Evolutionary conservation across 345 rosid species (phyloP), one percentile per base, ranked within the genome.

Genomic region (Microthlaspi erraticum): DNA sequence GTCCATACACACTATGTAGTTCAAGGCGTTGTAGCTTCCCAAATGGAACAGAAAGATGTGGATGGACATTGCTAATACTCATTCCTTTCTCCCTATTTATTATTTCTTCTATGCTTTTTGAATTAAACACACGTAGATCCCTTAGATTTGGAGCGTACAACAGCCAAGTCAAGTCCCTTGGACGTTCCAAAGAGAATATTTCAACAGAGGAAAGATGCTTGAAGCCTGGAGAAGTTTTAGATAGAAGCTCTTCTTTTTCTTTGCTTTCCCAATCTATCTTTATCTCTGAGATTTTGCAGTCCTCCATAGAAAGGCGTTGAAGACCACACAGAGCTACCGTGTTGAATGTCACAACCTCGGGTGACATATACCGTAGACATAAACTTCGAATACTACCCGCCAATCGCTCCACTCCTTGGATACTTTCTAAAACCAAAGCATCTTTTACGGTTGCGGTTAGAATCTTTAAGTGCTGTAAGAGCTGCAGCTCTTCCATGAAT

Each of bases 291-390:
- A 65, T 65, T 0, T 18, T 8, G 39, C 19, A 64, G 34, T 20
- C n/a, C 32, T 0, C 0, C n/a, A 62, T 45, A 1, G 0, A 8
- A 9, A 51, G 10, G 23, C 26, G 14, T 23, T 26, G 60, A 37
- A 66, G 70, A 66, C 70, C 36, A 8, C 59, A 0, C 5, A 66
- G 23, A 66, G 70, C 49, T 65, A 37, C 48, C 9, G 64, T 8
- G 64, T 31, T 43, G 29, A 41, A 68, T 42, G 8, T 6, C 3
- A 55, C 17, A 68, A 42, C 43, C 6, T 0, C 0, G 10, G 17
- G 31, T 56, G 3, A 1, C 4, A 42, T 0, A 67, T 34, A 1
- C 12, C 0, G n/a, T n/a, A n/a, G n/a, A n/a, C n/a, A n/a, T 55
- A 67, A 54, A 26, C 5, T 2, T 29, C 1, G 18, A 42, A 29